Percentiles rank a stretch among this genome's conserved stretches.
These are phyloP conservation scores for Talaromyces adpressus DNA, from an alignment of 495 filamentous ascomycete genomes.

Conservation along the genomic window DNA sequence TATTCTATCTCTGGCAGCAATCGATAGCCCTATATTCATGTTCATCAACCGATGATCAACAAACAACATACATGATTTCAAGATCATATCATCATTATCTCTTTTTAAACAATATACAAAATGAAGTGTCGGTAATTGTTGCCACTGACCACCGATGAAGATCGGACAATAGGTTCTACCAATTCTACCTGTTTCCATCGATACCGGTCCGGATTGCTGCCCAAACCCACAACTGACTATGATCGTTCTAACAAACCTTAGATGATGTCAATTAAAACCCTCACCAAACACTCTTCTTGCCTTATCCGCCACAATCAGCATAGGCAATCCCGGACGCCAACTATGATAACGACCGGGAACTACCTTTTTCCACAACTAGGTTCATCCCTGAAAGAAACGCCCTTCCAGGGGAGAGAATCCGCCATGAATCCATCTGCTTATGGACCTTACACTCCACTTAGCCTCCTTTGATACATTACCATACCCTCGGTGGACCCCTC, in stretches of 20 bases:
- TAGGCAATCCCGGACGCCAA: neutral
- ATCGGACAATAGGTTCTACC: neutral
- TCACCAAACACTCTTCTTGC: neutral
- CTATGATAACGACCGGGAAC: neutral
- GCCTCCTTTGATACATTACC: neutral
- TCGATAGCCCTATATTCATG: neutral
- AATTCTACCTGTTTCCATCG: neutral
- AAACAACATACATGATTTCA: neutral
- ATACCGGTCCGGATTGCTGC: conserved; percentile 3
- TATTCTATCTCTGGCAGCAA: neutral
- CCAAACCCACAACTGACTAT: neutral
- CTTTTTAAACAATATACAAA: neutral
- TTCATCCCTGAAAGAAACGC: conserved; percentile 7
- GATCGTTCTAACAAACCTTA: conserved; percentile 1
- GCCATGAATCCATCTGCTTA: neutral
- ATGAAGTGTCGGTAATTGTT: neutral
- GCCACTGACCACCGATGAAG: neutral
- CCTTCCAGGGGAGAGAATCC: neutral
- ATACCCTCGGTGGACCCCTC: neutral
- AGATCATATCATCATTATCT: neutral
- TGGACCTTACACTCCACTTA: neutral
- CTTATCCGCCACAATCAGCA: neutral
- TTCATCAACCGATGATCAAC: neutral
- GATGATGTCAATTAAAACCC: neutral
- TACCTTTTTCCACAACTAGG: neutral